Evolutionary conservation across 129 eudicot genomes (phyloP).

Genomic region (Pseudognaphalium luteoalbum): DNA sequence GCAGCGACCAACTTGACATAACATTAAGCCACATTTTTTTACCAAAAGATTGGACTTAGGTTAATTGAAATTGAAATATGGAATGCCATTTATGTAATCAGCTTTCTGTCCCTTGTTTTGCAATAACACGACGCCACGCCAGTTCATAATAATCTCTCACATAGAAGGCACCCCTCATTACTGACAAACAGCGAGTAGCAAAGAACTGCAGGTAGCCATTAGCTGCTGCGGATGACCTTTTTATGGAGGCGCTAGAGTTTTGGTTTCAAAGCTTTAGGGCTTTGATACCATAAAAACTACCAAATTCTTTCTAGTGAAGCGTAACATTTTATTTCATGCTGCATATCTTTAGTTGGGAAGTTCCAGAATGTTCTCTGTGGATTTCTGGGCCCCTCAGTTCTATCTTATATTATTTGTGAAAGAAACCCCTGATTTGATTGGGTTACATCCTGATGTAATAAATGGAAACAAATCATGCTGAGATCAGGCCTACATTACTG

Average conservation of each 20-base stretch:
- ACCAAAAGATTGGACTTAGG: too few species aligned
- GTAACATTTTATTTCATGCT: neutral
- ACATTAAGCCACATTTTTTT: too few species aligned
- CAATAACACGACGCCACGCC: neutral
- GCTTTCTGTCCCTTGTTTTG: neutral
- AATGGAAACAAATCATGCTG: neutral
- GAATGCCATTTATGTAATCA: too few species aligned
- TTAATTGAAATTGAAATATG: too few species aligned
- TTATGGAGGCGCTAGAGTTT: too few species aligned
- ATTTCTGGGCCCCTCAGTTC: neutral
- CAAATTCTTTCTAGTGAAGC: neutral
- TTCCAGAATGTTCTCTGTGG: neutral
- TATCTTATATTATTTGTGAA: neutral
- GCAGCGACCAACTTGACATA: too few species aligned
- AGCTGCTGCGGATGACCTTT: too few species aligned
- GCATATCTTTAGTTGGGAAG: neutral
- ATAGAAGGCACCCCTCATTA: neutral
- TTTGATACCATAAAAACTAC: too few species aligned
- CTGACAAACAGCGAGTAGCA: neutral
- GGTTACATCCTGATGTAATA: neutral
- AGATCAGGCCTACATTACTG: constrained; percentile 8
- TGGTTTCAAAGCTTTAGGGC: too few species aligned
- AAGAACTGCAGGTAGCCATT: too few species aligned
- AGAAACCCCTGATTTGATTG: neutral
- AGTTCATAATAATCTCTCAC: neutral